Base-by-base conservation (phyloP, 306 rosid genomes). In the Corylus americana region DNA sequence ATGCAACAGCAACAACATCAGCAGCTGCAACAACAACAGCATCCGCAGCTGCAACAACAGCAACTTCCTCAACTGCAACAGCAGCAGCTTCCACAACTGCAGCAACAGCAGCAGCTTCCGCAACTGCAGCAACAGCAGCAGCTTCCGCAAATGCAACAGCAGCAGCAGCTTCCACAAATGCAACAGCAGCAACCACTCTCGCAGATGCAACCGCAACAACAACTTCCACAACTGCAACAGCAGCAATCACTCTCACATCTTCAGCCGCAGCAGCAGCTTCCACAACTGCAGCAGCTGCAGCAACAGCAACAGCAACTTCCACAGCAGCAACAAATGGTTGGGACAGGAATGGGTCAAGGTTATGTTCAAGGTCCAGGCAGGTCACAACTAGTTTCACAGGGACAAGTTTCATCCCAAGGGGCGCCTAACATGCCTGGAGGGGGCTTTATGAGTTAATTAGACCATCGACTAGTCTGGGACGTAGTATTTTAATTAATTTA, bases 311-410 rank as follows among this genome's bases (percentile, higher is more conserved):
- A 84, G 25, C 91, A 87, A 54, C 82, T 77, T 39, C 89, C 81
- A 18, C 93, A 83, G 81, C 97, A 90, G 82, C 98, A 89, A 61
- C 97, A 93, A 85, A 88, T 95, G 92, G 97, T 88, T 67, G 90
- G 93, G 8, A 57, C 88, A 1, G 98, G 98, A 71, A 91, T 95
- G 81, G 79, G 92, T 79, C 98, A 92, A 74, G 76, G 85, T 16
- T 91, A 95, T 59, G 92, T 86, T 80, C 99, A 93, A 89, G 98
- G 97, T 68, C 85, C 91, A 6, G 94, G 92, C 20, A 79, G 98
- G 75, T 81, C 97, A 2, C 98, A 95, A 22, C 31, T 92, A 86
- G 94, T 92, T 78, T 76, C 98, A 13, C 97, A 90, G 72, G 98
- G 94, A 73, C 98, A 91, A 59, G 93, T 88, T 57, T 72, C 94